Percentiles rank a stretch among this genome's conserved stretches.
phyloP scores from a whole-genome alignment of 345 rosid species.

The Eutrema yunnanense region DNA sequence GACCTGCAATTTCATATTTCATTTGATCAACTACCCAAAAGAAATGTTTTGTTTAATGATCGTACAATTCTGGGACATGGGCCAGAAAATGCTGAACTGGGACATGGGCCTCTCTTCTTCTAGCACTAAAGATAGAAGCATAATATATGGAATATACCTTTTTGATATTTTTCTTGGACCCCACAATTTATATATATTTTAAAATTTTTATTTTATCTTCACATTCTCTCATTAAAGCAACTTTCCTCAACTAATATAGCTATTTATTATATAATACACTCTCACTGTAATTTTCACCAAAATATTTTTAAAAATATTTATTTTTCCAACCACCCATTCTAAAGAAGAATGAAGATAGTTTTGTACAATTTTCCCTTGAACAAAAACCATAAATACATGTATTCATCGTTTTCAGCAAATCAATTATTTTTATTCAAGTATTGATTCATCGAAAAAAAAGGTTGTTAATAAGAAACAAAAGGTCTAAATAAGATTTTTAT shows the following conservation, averaged over 20 bases:
- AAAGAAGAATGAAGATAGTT: slow-evolving; percentile 3
- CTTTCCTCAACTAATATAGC: slow-evolving; percentile 22
- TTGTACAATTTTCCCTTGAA: not conserved
- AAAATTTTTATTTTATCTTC: not conserved
- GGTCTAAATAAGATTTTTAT: not conserved
- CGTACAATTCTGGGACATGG: not conserved
- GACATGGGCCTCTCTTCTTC: slow-evolving; percentile 16
- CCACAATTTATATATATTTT: not conserved
- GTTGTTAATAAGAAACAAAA: not conserved
- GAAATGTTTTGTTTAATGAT: not conserved
- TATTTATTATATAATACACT: not conserved
- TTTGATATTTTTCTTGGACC: not conserved
- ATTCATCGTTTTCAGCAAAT: not conserved
- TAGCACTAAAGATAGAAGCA: not conserved
- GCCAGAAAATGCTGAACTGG: not conserved
- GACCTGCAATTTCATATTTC: slow-evolving; percentile 29
- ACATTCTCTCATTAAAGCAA: slow-evolving; percentile 12
- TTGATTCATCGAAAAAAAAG: not conserved
- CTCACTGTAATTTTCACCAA: not conserved
- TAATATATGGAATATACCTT: slow-evolving; percentile 21
- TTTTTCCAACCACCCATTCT: slow-evolving; percentile 25
- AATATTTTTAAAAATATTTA: not conserved
- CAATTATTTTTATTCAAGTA: not conserved
- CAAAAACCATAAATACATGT: not conserved
- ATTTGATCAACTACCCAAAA: not conserved